Base-by-base conservation (phyloP, 2,329 filamentous ascomycete genomes). In the Calonectria pteridis region DNA sequence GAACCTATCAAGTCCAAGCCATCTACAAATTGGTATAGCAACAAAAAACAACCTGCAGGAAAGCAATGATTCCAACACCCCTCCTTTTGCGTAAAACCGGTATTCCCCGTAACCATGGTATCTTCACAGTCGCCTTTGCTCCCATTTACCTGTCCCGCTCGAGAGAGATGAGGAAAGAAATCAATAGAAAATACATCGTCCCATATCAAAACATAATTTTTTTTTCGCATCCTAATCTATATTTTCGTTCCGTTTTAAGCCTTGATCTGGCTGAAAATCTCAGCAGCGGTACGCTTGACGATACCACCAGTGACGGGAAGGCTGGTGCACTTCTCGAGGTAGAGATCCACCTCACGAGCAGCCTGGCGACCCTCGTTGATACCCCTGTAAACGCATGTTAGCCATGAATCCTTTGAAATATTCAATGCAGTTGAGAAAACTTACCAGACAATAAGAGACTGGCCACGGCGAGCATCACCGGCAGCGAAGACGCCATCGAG, bases 341-440 rank as follows among this genome's bases (percentile, higher is more conserved):
- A 98, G 67, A 95, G 85, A 84, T 98, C 96, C 71, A 98, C 94
- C 85, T 98, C 96, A 75, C 96, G 94, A 81, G 96, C 96, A 80
- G 94, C 93, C 88, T 97, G 94, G 80, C 96, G 94, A 81, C 96
- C 96, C 87, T 98, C 96, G 84, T 98, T 98, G 89, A 98, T 98
- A 84, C 96, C 96, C 94, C 93, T 94, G 76, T 46, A 67, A 37
- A 64, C 74, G 65, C 26, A 33, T 65, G 59, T 71, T 68, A 69
- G 59, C 58, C 23, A 65, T 64, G 65, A 13, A 13, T 62, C 40
- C 16, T 43, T 43, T 43, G 18, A 69, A 7, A 6, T 20, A n/a
- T 13, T 1, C 5, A 9, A 16, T 31, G 40, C 40, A 16, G 4
- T 3, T 14, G 5, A 11, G 1, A 40, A 64, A 72, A 89, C 92